Conservation (phyloP, 2,329 filamentous ascomycete species). For the Microthyrium microscopicum region DNA sequence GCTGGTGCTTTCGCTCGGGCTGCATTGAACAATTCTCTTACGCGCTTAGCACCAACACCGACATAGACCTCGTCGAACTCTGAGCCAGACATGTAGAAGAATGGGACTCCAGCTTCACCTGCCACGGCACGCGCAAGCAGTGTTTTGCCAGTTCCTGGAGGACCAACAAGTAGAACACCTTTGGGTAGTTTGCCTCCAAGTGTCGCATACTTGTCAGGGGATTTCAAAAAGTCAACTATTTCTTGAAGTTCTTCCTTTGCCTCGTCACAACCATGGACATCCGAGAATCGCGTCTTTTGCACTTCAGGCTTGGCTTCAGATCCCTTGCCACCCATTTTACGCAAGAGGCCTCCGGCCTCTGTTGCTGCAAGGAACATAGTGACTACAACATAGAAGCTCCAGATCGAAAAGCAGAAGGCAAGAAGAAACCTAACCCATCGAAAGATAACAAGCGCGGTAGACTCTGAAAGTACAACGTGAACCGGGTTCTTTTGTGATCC, state of each 20-base stretch:
- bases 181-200: constrained; percentile 94
- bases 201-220: constrained; percentile 82
- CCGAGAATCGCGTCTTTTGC: constrained; percentile 77
- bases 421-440: constrained; percentile 81
- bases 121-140: constrained; percentile 88
- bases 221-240: constrained; percentile 87
- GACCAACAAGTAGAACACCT: constrained; percentile 85
- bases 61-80: constrained; percentile 99
- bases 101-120: constrained; percentile 90
- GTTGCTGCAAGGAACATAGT: constrained; percentile 63
- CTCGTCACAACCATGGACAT: constrained; percentile 95
- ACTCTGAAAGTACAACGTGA: constrained; percentile 91
- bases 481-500: constrained; percentile 73
- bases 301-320: constrained; percentile 85
- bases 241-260: constrained; percentile 97
- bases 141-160: constrained; percentile 94
- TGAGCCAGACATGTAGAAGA: constrained; percentile 99
- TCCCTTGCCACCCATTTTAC: constrained; percentile 52
- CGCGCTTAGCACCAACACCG: constrained; percentile 88
- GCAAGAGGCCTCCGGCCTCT: constrained; percentile 63
- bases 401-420: constrained; percentile 62
- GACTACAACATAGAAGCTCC: constrained; percentile 62
- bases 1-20: constrained; percentile 75
- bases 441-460: constrained; percentile 60
- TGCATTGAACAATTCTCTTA: constrained; percentile 76